Evolutionary conservation across 2,329 filamentous ascomycete genomes (phyloP), one percentile per base, ranked within the genome.

Genomic region (Thelonectria olida): DNA sequence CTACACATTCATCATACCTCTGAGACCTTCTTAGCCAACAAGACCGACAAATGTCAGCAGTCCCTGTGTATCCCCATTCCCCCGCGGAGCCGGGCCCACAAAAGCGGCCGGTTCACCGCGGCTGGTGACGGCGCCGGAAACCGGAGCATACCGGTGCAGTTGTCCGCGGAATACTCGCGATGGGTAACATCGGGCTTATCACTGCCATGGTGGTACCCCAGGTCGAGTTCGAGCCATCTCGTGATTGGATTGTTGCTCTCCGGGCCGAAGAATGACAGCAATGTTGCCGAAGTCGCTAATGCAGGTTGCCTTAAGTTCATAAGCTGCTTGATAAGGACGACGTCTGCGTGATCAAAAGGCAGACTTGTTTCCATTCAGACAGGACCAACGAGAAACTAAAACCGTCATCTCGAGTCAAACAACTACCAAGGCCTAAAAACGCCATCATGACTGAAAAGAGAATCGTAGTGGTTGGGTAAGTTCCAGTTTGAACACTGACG

Each of bases 401-500:
- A 10, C 28, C 7, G 28, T 20, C 4, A 15, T 41, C 34, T 42
- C n/a, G 3, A n/a, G 5, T 34, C 10, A n/a, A 44, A 13, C 15
- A 15, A 25, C 27, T 42, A 25, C 22, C 1, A n/a, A n/a, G n/a
- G 17, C 15, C 7, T 20, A 10, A 23, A 38, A 52, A 13, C 27
- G 22, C 4, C 50, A 15, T 15, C 50, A 60, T 60, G 57, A 20
- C 44, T 4, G 51, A 60, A 19, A 50, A 54, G 20, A 44, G 45
- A 45, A 39, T 60, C 15, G 51, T 60, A 1, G 57, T 60, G 19
- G 51, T 60, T 7, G 57, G 57, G 57, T 60, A 45, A 60, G 57
- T 41, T 39, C 7, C 42, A 6, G 12, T 38, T 41, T 25, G 10
- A 17, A 36, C n/a, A 5, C 20, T 41, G 5, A 20, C 10, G 31